phyloP scores from a whole-genome alignment of 179 eudicot species.

The Beta macrorhiza region DNA sequence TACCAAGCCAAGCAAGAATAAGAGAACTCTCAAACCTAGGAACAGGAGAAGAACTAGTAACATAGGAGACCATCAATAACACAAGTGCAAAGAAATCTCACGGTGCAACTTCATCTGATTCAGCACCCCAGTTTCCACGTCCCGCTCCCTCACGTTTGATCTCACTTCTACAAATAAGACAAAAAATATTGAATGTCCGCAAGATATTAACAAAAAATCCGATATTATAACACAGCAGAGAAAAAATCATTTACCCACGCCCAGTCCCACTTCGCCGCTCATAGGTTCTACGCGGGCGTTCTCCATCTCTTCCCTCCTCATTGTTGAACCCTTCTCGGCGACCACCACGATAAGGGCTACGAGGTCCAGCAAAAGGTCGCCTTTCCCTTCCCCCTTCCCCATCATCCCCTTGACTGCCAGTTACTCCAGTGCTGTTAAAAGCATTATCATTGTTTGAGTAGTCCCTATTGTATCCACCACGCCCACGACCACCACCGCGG shows the following conservation, averaged over 20 bases:
- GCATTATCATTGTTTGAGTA: constrained; percentile 47
- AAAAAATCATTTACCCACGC: constrained; percentile 51
- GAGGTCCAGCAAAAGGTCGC: constrained; percentile 63
- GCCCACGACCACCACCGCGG: constrained; percentile 42
- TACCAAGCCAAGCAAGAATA: constrained; percentile 2
- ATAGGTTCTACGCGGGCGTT: constrained; percentile 54
- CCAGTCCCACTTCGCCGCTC: constrained; percentile 96
- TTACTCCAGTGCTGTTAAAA: constrained; percentile 38
- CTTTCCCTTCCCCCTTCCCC: constrained; percentile 60
- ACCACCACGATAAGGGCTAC: constrained; percentile 68
- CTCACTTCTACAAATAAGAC: constrained; percentile 48
- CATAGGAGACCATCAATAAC: background rate
- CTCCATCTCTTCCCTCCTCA: constrained; percentile 74
- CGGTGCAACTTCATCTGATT: constrained; percentile 67
- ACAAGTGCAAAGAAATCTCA: constrained; percentile 31
- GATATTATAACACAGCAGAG: background rate
- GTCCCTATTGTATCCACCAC: constrained; percentile 44
- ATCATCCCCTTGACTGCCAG: constrained; percentile 56
- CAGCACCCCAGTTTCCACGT: constrained; percentile 92
- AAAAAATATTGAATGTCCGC: background rate
- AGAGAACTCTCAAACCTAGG: background rate
- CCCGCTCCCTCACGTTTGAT: constrained; percentile 88
- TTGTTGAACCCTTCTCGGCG: constrained; percentile 72
- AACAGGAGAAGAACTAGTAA: background rate
- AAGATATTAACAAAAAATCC: background rate